Evolutionary conservation across 306 rosid species (phyloP).

Genomic region (Begonia peltatifolia): DNA sequence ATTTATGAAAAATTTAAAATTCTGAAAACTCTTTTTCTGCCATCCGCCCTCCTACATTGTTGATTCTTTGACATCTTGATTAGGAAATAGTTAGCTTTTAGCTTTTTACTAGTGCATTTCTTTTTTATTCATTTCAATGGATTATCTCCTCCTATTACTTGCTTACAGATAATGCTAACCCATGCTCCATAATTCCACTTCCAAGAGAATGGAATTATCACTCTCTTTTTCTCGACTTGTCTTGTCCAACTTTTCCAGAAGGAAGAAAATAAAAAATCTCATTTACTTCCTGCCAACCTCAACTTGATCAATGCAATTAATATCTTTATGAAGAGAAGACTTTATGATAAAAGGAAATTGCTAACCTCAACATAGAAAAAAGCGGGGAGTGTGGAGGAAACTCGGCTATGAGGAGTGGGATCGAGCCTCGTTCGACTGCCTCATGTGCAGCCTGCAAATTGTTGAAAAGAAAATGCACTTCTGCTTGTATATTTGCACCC

Average conservation of each 20-base stretch:
- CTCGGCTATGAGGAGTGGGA: slow-evolving; percentile 41
- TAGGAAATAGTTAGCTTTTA: slow-evolving; percentile 8
- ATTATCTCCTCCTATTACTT: slow-evolving; percentile 33
- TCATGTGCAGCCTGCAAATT: slow-evolving; percentile 95
- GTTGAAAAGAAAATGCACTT: slow-evolving; percentile 63
- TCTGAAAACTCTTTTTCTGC: slow-evolving; percentile 22
- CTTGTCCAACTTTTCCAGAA: slow-evolving; percentile 4
- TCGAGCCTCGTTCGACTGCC: slow-evolving; percentile 68
- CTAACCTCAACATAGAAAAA: not conserved
- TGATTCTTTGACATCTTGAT: slow-evolving; percentile 9
- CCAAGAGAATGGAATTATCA: slow-evolving; percentile 5
- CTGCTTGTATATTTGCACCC: slow-evolving; percentile 79
- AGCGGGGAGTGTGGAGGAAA: slow-evolving; percentile 5
- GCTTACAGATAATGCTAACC: slow-evolving; percentile 22
- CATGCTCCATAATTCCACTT: slow-evolving; percentile 13
- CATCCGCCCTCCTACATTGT: not conserved
- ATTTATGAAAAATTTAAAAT: slow-evolving; percentile 18
- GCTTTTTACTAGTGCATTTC: slow-evolving; percentile 19
- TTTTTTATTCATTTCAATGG: slow-evolving; percentile 22
- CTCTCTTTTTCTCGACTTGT: slow-evolving; percentile 1
- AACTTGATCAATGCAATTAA: too few species aligned
- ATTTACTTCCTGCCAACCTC: too few species aligned
- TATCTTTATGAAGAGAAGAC: too few species aligned
- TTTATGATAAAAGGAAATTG: not conserved
- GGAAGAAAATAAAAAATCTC: too few species aligned